Base-by-base conservation (phyloP, 257 asterid genomes). In the Solanum infundibuliforme region DNA sequence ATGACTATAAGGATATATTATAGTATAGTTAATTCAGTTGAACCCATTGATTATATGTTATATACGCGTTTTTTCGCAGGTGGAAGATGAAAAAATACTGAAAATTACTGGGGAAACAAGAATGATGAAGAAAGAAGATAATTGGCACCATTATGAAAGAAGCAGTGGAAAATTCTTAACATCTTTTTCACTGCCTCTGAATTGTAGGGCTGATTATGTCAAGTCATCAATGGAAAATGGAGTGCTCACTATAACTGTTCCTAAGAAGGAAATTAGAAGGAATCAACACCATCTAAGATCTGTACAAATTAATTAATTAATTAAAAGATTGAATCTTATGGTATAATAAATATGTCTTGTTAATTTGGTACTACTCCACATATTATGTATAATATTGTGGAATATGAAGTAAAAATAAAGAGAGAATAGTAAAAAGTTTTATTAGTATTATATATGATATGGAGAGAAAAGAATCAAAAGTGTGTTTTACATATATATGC, bases 101-200 rank as follows among this genome's bases (percentile, higher is more conserved):
- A 92, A 88, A 58, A 92, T 93, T 16, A 86, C 88, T 3, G 95
- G 93, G 21, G 87, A 87, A 69, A 92, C 83, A 72, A 86, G 62
- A 20, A 20, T 20, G 7, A 87, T 39, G 23, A 90, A 85, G 91
- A 92, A 62, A 65, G 93, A 90, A 82, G 94, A 93, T 84, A 86
- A 91, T 21, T 89, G 93, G 91, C 89, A 87, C 65, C 93, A 86
- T 38, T 76, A 74, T 18, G 92, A 91, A 82, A 83, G 87, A 3
- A 89, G 88, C 25, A 29, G 81, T 3, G 92, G 91, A 12, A 73
- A 83, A 36, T 93, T 93, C 79, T 25, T 75, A 66, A 89, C 88
- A 55, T 25, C 91, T 4, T 65, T 91, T 18, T 27, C 91, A 7
- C 83, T 93, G 89, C 94, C 94, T 4, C 88, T 90, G 79, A 89